Evolutionary conservation across 208 protist species (phyloP), one percentile per base, ranked within the genome.

Genomic region (Crithidia mellificae): DNA sequence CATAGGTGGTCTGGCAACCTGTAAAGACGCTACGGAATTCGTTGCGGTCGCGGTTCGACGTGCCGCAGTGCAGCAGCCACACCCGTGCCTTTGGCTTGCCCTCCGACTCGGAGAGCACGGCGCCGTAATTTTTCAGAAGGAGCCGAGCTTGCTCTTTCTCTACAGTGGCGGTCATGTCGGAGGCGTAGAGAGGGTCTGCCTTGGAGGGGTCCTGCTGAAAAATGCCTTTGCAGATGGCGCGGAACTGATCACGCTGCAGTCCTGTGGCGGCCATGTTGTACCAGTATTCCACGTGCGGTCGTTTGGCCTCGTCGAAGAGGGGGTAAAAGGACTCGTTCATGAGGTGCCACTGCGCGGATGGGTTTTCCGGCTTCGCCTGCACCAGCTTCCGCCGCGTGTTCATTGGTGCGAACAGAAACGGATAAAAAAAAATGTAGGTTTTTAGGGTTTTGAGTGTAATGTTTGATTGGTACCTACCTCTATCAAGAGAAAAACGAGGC

Each of bases 181-280:
- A 54, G 32, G 27, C 38, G 56, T 78, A 84, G 41, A 44, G 58
- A 0, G 83, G 82, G 49, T 85, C 72, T 1, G 66, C 66, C 27
- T 53, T 70, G 25, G 62, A 7, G 6, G 72, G 72, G 52, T 90
- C 72, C 44, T 85, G 76, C 4, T 64, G 32, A 68, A 85, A 93
- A 11, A 96, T 94, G 43, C 75, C 84, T 8, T 59, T 66, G 68
- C 87, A 93, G n/a, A 96, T 82, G n/a, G 63, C 63, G 14, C 91
- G 91, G 54, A 96, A 94, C 4, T 72, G 63, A 19, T 92, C 74
- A 0, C 91, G 91, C 63, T 94, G 88, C 2, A 63, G 17, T 0
- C 85, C 84, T 0, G 85, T 85, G 30, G 91, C 91, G 22, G 53
- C 71, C 64, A 89, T 85, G 77, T 96, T 96, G 74, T 96, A 96